Percentiles rank a stretch among this genome's conserved stretches.
phyloP scores from a whole-genome alignment of 2,329 filamentous ascomycete species.

The Hymenoscyphus infarciens region DNA sequence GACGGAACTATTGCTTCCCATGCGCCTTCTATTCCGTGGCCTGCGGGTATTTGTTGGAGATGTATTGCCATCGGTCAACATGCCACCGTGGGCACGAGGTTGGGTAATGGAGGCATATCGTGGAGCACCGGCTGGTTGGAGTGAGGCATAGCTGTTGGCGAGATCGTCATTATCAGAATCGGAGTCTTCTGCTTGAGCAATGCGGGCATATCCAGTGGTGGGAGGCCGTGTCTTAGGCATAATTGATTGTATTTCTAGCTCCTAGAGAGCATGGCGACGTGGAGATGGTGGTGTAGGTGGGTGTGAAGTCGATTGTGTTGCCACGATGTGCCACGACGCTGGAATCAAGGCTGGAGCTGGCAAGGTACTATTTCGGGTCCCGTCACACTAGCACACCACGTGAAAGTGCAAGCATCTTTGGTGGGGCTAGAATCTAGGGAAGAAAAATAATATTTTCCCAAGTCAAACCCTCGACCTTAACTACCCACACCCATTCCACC shows the following conservation, averaged over 20 bases:
- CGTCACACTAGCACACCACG: neutral
- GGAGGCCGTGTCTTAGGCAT: constrained; percentile 45
- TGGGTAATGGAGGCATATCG: constrained; percentile 63
- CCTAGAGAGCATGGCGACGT: constrained; percentile 2
- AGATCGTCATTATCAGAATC: constrained; percentile 67
- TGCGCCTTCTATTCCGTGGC: constrained; percentile 45
- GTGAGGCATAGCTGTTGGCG: constrained; percentile 48
- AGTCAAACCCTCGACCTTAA: neutral
- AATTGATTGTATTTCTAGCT: neutral
- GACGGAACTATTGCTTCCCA: constrained; percentile 66
- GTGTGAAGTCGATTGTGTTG: constrained; percentile 1
- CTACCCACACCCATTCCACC: neutral
- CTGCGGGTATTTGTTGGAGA: constrained; percentile 42
- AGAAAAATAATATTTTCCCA: constrained; percentile 14
- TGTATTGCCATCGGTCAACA: constrained; percentile 46
- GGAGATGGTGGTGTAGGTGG: neutral
- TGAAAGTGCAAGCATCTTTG: neutral
- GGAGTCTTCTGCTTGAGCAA: constrained; percentile 75
- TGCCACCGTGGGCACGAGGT: constrained; percentile 57
- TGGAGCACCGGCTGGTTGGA: constrained; percentile 53
- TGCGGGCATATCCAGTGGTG: constrained; percentile 79
- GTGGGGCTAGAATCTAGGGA: constrained; percentile 7
- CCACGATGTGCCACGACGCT: constrained; percentile 7
- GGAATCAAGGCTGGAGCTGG: neutral
- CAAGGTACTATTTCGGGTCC: neutral